These are phyloP conservation scores for Penicillium thymicola DNA, from an alignment of 2,329 filamentous ascomycete species.

Conservation along the genomic window DNA sequence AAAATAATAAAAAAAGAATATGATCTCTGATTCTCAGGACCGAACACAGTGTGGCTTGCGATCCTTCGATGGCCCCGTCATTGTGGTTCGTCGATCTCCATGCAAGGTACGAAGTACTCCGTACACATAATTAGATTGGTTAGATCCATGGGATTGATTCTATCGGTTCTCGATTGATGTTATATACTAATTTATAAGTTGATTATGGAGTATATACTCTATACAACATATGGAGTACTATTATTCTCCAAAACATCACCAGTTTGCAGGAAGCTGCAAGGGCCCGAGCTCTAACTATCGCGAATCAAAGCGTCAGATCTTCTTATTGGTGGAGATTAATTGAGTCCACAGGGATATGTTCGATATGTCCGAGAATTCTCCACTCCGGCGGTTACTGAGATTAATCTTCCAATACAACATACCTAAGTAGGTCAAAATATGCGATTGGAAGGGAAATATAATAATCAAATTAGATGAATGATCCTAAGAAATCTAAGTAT, in stretches of 20 bases:
- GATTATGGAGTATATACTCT: background rate
- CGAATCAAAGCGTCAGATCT: background rate
- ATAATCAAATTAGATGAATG: background rate
- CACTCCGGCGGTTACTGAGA: slow-evolving; percentile 16
- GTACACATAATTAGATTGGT: background rate
- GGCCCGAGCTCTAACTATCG: background rate
- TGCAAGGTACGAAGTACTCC: slow-evolving; percentile 17
- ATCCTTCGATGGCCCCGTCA: slow-evolving; percentile 4
- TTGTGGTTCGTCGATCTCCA: slow-evolving; percentile 16
- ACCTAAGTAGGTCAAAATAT: background rate
- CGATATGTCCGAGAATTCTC: slow-evolving; percentile 4
- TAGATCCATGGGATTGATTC: background rate
- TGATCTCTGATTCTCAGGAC: slow-evolving; percentile 11
- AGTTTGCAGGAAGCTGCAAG: background rate
- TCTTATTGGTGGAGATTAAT: background rate
- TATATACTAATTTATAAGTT: too few relatives aligned
- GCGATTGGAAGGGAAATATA: background rate
- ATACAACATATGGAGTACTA: background rate
- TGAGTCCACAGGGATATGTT: background rate
- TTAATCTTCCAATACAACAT: background rate
- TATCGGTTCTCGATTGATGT: background rate
- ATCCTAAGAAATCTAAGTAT: background rate
- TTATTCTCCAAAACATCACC: background rate
- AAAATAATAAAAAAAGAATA: background rate
- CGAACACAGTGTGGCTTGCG: slow-evolving; percentile 9